These are phyloP conservation scores for Zizania latifolia DNA, from an alignment of 176 grass and related monocot genomes.

Conservation along the genomic window DNA sequence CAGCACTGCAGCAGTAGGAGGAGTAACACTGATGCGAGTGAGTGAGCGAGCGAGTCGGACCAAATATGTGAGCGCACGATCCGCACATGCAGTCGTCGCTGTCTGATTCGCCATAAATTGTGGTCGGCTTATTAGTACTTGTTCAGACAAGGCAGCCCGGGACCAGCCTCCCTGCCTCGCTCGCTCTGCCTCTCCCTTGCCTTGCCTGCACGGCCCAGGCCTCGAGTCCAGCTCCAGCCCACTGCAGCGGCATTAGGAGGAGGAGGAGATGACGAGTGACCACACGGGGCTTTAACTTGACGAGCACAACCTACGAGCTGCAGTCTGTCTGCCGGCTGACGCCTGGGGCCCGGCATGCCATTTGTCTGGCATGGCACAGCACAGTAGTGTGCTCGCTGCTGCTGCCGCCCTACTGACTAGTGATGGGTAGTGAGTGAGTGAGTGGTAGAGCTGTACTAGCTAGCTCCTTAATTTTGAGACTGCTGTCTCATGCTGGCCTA, in stretches of 20 bases:
- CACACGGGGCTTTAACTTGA: not conserved
- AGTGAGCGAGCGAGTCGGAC: not conserved
- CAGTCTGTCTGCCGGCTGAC: not conserved
- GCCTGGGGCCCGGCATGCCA: not conserved
- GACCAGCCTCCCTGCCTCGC: not conserved
- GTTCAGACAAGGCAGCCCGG: not conserved
- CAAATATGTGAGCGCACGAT: not conserved
- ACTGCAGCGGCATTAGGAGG: not conserved
- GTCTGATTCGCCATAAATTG: constrained; percentile 10
- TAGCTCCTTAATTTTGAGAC: not conserved
- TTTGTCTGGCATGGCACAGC: not conserved
- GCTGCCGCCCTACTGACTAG: not conserved
- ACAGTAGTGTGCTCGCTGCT: no score
- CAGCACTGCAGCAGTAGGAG: no score
- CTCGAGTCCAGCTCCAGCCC: not conserved
- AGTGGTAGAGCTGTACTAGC: no score
- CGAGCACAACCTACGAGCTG: not conserved
- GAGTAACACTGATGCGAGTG: no score
- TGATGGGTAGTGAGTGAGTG: no score
- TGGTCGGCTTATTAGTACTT: constrained; percentile 24
- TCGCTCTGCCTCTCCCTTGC: not conserved
- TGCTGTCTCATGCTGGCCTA: not conserved
- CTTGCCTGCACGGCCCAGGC: not conserved
- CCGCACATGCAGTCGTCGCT: constrained; percentile 16
- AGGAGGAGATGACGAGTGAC: not conserved